Base-by-base conservation (phyloP, 1,139 yeast genomes). In the Nakaseomyces bracarensis region DNA sequence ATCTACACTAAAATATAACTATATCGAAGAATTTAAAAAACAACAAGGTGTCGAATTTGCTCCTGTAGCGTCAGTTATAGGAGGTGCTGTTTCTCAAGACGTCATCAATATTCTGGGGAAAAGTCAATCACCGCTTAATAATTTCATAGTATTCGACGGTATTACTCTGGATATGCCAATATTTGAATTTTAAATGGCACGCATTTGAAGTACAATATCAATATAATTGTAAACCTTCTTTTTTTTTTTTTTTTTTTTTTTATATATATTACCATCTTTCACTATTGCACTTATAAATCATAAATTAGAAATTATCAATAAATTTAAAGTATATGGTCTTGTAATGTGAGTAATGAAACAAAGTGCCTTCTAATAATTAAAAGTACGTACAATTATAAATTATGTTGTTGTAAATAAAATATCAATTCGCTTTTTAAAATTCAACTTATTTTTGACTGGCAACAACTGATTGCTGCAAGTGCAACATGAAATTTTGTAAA, bases 41-140 rank as follows among this genome's bases (percentile, higher is more conserved):
- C 85, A 81, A 51, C 72, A 74, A 4, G 75, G 71, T 46, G 69
- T 85, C 1, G 95, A 91, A 57, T 75, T 84, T 49, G 72, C 91
- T 2, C 96, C 97, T 0, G 79, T 82, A 0, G 79, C 95, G 8
- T 95, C 98, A 0, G 75, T 91, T 1, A 57, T 91, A 8, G 98
- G 98, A 8, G 98, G 98, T 1, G 73, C 85, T 3, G 64, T 91
- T 28, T 85, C 95, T 1, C 99, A 91, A 62, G 96, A 91, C 59
- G 82, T 87, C 8, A 82, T 91, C 36, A 94, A 91, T 61, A 78
- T 72, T 42, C 66, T 91, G 45, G 82, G 94, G 41, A 75, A 75
- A 50, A 78, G 80, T 52, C 89, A 84, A 51, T 72, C 79, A 42
- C 96, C 97, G 1, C 70, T 89, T 33, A 89, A 86, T 57, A 91